Conservation (phyloP, 139 green algal species). For the Coelastrella sp. region DNA sequence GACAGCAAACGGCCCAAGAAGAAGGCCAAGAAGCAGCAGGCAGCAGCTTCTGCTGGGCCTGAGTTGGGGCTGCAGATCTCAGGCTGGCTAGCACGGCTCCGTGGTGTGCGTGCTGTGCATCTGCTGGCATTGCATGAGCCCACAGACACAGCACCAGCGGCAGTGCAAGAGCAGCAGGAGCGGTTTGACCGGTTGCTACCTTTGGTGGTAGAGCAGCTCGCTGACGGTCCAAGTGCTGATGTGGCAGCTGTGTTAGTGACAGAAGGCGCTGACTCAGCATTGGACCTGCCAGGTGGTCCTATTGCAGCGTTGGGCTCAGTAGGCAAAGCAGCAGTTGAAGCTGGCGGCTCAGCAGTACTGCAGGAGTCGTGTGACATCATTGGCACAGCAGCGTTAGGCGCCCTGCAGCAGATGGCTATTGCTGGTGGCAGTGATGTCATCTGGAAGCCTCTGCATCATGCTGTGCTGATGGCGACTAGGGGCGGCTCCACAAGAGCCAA, state of each 20-base stretch:
- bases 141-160: slow-evolving; percentile 72
- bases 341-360: not conserved
- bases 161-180: slow-evolving; percentile 72
- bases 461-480: slow-evolving; percentile 68
- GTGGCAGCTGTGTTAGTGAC: not conserved
- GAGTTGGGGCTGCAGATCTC: slow-evolving; percentile 10
- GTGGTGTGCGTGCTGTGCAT: slow-evolving; percentile 84
- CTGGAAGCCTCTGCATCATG: slow-evolving; percentile 92
- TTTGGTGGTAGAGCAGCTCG: slow-evolving; percentile 69
- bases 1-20: slow-evolving; percentile 53
- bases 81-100: slow-evolving; percentile 65
- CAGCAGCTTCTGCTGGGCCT: slow-evolving; percentile 1
- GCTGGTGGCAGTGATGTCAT: slow-evolving; percentile 76
- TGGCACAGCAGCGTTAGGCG: slow-evolving; percentile 58
- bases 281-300: slow-evolving; percentile 53
- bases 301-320: slow-evolving; percentile 29
- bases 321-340: slow-evolving; percentile 6
- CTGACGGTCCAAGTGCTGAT: slow-evolving; percentile 37
- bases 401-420: slow-evolving; percentile 84
- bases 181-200: slow-evolving; percentile 77
- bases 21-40: slow-evolving; percentile 60
- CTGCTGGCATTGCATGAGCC: slow-evolving; percentile 89
- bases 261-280: slow-evolving; percentile 42
- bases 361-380: slow-evolving; percentile 15
- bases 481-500: slow-evolving; percentile 31